Percentiles rank a stretch among this genome's conserved stretches.
Evolutionary conservation across 169 alveolate genomes (phyloP).

Genomic region (Babesia caballi): DNA sequence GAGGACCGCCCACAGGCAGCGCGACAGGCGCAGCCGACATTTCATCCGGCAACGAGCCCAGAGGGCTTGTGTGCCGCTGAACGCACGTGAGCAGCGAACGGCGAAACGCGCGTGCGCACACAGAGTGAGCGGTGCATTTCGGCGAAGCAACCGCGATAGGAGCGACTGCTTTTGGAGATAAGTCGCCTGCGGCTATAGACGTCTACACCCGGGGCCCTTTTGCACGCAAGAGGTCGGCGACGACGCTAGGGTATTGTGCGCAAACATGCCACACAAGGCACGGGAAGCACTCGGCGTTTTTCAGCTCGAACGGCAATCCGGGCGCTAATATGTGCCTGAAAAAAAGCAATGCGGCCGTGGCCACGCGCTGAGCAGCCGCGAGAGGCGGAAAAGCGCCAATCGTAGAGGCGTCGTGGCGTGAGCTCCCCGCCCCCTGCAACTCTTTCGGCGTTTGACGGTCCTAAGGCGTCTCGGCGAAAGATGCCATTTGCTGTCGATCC

Average conservation of each 20-base stretch:
- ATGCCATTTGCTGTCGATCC: too few relatives aligned
- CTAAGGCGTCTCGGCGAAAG: too few relatives aligned
- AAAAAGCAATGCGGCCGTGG: too few relatives aligned
- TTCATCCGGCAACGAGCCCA: neutral
- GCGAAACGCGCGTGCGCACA: neutral
- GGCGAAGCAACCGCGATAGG: too few relatives aligned
- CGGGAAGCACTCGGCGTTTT: neutral
- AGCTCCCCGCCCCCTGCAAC: neutral
- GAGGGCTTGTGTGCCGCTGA: neutral
- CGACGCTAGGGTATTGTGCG: slow-evolving; percentile 36
- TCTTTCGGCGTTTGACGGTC: neutral
- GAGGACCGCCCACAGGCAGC: neutral
- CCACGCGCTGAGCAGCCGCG: too few relatives aligned
- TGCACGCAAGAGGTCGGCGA: neutral
- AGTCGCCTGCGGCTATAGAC: too few relatives aligned
- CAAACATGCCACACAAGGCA: slow-evolving; percentile 25
- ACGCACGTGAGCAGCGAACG: neutral
- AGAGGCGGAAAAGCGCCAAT: too few relatives aligned
- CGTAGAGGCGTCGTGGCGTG: too few relatives aligned
- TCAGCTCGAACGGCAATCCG: too few relatives aligned
- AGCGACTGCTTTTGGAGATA: too few relatives aligned
- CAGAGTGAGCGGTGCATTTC: neutral
- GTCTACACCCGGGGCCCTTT: neutral
- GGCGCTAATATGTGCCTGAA: too few relatives aligned
- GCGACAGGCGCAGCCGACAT: slow-evolving; percentile 13